Percentiles rank a stretch among this genome's conserved stretches.
Conservation (phyloP, 2,329 filamentous ascomycete species). For the Blastomyces parvus region DNA sequence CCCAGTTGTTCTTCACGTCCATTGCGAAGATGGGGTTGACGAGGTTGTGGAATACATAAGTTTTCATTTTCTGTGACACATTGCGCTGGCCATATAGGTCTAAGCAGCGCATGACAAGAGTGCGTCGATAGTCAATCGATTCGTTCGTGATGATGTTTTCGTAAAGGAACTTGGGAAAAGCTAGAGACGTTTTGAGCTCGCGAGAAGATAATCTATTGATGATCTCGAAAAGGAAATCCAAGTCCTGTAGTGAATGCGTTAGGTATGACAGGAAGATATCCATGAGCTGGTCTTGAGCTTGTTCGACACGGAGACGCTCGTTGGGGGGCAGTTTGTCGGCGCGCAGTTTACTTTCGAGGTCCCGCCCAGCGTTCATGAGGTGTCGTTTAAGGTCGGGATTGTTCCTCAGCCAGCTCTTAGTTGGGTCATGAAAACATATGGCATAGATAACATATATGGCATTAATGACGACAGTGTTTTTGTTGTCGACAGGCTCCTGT, state of each 20-base stretch:
- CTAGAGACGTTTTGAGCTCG: slow-evolving; percentile 67
- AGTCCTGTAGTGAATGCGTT: slow-evolving; percentile 60
- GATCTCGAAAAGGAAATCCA: slow-evolving; percentile 75
- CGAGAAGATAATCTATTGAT: slow-evolving; percentile 76
- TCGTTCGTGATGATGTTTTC: slow-evolving; percentile 71
- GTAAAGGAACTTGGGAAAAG: slow-evolving; percentile 75
- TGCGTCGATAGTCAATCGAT: slow-evolving; percentile 76
- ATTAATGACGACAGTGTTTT: slow-evolving; percentile 73
- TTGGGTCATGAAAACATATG: slow-evolving; percentile 56
- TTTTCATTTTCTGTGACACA: slow-evolving; percentile 80
- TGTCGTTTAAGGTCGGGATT: slow-evolving; percentile 50
- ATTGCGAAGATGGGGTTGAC: slow-evolving; percentile 95
- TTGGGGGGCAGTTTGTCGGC: slow-evolving; percentile 58
- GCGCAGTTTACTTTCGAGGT: slow-evolving; percentile 65
- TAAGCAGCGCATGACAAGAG: slow-evolving; percentile 71
- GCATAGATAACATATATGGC: slow-evolving; percentile 77
- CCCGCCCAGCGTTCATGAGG: slow-evolving; percentile 58
- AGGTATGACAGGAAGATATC: slow-evolving; percentile 73
- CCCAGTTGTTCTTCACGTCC: slow-evolving; percentile 82
- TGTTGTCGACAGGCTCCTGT: slow-evolving; percentile 55
- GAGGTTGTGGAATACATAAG: slow-evolving; percentile 81
- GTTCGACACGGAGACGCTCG: slow-evolving; percentile 75
- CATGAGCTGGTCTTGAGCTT: slow-evolving; percentile 83
- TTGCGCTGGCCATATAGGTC: slow-evolving; percentile 73
- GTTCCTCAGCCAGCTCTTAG: slow-evolving; percentile 55